These are phyloP conservation scores for Claviceps maximensis DNA, from an alignment of 2,329 filamentous ascomycete genomes.

Conservation along the genomic window DNA sequence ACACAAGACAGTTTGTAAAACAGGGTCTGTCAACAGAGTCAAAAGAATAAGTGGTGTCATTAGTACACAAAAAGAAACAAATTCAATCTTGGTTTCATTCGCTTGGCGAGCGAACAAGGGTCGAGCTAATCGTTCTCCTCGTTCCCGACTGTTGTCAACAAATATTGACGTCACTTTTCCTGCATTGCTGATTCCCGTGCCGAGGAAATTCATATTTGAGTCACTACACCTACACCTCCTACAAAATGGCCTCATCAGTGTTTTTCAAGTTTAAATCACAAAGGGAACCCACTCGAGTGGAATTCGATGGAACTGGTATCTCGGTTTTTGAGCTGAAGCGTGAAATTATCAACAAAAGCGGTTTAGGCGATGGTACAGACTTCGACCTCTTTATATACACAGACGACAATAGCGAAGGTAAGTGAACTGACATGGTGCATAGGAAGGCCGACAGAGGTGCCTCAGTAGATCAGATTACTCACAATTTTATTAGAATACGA, in stretches of 20 bases:
- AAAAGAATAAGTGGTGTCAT: constrained; percentile 5
- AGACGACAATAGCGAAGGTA: constrained; percentile 83
- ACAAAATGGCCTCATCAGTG: constrained; percentile 82
- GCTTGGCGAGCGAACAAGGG: not conserved
- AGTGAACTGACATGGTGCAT: constrained; percentile 18
- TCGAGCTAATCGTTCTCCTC: not conserved
- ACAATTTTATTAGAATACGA: constrained; percentile 60
- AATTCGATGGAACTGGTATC: constrained; percentile 94
- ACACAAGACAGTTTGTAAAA: not conserved
- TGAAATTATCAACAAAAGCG: constrained; percentile 92
- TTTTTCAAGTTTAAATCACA: constrained; percentile 99
- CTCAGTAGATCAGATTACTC: constrained; percentile 10
- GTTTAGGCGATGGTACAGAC: constrained; percentile 87
- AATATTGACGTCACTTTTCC: constrained; percentile 8
- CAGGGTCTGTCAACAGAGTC: not conserved
- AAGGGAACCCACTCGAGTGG: constrained; percentile 85
- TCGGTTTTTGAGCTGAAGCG: constrained; percentile 98
- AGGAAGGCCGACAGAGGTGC: not conserved
- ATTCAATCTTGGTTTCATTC: constrained; percentile 5
- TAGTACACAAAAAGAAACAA: constrained; percentile 7
- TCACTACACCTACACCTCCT: constrained; percentile 10
- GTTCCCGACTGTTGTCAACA: constrained; percentile 6
- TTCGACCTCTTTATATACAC: constrained; percentile 93
- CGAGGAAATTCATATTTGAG: constrained; percentile 10
- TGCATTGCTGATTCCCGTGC: constrained; percentile 14